phyloP scores from a whole-genome alignment of 2,329 filamentous ascomycete species.

The Emericellopsis cladophorae region DNA sequence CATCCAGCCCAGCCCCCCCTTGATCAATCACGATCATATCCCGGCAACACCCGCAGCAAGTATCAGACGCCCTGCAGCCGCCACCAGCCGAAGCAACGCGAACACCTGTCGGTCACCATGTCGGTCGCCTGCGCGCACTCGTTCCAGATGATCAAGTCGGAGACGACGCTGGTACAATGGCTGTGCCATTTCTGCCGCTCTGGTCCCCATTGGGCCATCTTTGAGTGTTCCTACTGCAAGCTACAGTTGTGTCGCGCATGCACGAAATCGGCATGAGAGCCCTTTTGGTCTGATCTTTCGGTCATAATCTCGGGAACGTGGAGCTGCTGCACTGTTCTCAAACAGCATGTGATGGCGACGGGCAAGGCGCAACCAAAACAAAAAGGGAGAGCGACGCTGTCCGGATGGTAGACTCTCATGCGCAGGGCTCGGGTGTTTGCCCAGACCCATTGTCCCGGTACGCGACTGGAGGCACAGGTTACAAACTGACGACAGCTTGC shows the following conservation, averaged over 20 bases:
- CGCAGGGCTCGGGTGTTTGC: no score
- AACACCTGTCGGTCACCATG: conserved; percentile 15
- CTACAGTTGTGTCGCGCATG: conserved; percentile 51
- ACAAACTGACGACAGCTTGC: no score
- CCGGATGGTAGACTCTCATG: no score
- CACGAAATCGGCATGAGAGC: conserved; percentile 22
- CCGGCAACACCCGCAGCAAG: not conserved
- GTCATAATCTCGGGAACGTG: not conserved
- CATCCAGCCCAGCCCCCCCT: not conserved
- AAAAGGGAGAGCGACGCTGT: no score
- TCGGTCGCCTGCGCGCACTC: conserved; percentile 46
- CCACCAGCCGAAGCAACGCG: not conserved
- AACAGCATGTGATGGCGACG: no score
- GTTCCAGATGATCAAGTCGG: conserved; percentile 55
- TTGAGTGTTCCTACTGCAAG: conserved; percentile 57
- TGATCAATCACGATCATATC: no score
- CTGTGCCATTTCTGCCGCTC: conserved; percentile 51
- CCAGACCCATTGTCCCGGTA: no score
- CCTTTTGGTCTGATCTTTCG: not conserved
- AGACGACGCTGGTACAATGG: conserved; percentile 54
- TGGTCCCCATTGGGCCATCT: conserved; percentile 56
- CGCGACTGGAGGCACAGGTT: no score
- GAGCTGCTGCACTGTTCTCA: no score
- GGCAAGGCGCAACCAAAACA: no score
- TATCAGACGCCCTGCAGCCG: not conserved